Evolutionary conservation across 1,284 basidiomycete species (phyloP).

Genomic region (Afroboletus lepidellus): DNA sequence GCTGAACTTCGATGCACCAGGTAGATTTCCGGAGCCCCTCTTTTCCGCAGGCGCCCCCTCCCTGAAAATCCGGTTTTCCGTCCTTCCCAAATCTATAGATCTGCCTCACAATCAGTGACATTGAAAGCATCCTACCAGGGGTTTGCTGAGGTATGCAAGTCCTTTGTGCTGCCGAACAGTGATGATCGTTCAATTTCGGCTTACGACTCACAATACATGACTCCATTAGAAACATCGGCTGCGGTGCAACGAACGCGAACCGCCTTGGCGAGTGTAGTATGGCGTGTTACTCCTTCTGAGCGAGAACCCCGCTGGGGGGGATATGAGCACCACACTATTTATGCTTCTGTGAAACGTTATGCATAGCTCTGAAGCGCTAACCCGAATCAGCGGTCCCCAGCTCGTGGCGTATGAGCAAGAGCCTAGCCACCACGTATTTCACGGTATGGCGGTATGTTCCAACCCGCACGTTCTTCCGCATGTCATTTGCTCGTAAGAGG

Average conservation of each 20-base stretch:
- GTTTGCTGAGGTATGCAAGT: not conserved
- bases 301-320: not conserved
- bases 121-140: not conserved
- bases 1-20: not conserved
- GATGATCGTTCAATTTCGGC: not conserved
- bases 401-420: too few species aligned
- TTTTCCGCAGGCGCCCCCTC: conserved; percentile 5
- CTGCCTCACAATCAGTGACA: conserved; percentile 4
- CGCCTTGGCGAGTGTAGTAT: not conserved
- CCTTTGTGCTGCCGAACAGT: not conserved
- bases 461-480: not conserved
- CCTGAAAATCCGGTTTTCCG: conserved; percentile 8
- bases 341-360: not conserved
- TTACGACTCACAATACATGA: not conserved
- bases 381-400: not conserved
- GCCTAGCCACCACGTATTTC: not conserved
- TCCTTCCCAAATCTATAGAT: conserved; percentile 12
- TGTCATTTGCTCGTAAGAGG: conserved; percentile 1
- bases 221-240: not conserved
- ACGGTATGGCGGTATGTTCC: not conserved
- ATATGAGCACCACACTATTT: not conserved
- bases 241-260: not conserved
- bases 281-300: not conserved
- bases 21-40: conserved; percentile 8
- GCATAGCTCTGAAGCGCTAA: not conserved